A percentile compares a stretch with the other conserved stretches of the same genome.
Evolutionary conservation across 140 eudicot species (phyloP).

Genomic region (Senecio squalidus): DNA sequence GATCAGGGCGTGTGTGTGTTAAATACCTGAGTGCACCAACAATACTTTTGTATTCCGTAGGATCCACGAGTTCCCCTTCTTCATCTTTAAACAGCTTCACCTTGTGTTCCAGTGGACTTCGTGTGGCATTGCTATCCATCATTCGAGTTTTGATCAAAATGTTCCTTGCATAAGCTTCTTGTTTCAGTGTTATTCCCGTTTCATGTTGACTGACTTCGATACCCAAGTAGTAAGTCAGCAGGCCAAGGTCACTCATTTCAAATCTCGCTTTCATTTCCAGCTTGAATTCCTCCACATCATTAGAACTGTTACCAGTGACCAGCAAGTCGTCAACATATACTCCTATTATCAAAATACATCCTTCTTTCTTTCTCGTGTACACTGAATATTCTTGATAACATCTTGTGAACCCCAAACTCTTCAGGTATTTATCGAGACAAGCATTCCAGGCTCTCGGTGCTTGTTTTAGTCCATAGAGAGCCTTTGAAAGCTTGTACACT

Average conservation of each 20-base stretch:
- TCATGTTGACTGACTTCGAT: background rate
- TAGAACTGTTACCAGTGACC: background rate
- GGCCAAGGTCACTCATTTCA: background rate
- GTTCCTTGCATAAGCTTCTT: background rate
- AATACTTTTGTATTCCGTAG: background rate
- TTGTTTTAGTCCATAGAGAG: background rate
- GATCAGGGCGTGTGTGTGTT: conserved; percentile 2
- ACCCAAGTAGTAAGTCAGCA: background rate
- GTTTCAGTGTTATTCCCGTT: background rate
- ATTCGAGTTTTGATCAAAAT: background rate
- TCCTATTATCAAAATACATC: background rate
- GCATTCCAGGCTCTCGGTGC: too few relatives aligned
- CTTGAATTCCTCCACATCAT: background rate
- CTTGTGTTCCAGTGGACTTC: background rate
- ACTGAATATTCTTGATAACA: background rate
- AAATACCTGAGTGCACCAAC: background rate
- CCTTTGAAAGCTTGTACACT: background rate
- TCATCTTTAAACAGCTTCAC: background rate
- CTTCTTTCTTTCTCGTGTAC: background rate
- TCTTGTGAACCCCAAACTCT: background rate
- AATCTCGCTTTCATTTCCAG: background rate
- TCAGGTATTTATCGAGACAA: background rate
- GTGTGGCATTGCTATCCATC: background rate
- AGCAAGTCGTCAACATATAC: background rate
- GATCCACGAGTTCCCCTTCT: background rate